A percentile compares a stretch with the other conserved stretches of the same genome.
phyloP scores from a whole-genome alignment of 2,329 filamentous ascomycete species.

The Pseudofabraea citricarpa region DNA sequence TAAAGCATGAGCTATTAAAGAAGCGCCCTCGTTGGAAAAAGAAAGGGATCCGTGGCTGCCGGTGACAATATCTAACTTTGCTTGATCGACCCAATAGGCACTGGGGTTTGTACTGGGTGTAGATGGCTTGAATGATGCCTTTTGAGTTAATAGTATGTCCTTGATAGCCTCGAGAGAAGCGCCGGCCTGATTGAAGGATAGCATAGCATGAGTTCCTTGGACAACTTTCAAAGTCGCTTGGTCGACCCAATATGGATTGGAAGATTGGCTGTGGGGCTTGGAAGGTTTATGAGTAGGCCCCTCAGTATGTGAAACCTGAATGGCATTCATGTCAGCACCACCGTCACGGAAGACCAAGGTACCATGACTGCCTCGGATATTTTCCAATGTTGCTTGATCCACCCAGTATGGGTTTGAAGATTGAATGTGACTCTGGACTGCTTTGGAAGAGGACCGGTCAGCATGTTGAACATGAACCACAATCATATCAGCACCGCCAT shows the following conservation, averaged over 20 bases:
- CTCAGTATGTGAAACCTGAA: not conserved
- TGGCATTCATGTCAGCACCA: not conserved
- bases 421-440: too few species aligned
- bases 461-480: too few species aligned
- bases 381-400: not conserved
- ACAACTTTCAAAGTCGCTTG: constrained; percentile 1
- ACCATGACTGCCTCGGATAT: not conserved
- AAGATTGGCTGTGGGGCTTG: too few species aligned
- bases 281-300: not conserved
- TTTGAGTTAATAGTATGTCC: too few species aligned
- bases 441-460: too few species aligned
- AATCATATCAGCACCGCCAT: not conserved
- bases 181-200: not conserved
- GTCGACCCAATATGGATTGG: constrained; percentile 6
- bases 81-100: constrained; percentile 6
- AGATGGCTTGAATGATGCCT: not conserved
- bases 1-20: constrained; percentile 1
- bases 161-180: too few species aligned
- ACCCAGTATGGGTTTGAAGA: not conserved
- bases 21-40: not conserved
- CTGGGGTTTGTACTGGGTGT: not conserved
- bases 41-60: constrained; percentile 1
- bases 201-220: constrained; percentile 1
- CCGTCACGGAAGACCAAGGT: not conserved
- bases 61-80: not conserved